Base-by-base conservation (phyloP, 2,329 filamentous ascomycete species). In the Colletotrichum kahawae region DNA sequence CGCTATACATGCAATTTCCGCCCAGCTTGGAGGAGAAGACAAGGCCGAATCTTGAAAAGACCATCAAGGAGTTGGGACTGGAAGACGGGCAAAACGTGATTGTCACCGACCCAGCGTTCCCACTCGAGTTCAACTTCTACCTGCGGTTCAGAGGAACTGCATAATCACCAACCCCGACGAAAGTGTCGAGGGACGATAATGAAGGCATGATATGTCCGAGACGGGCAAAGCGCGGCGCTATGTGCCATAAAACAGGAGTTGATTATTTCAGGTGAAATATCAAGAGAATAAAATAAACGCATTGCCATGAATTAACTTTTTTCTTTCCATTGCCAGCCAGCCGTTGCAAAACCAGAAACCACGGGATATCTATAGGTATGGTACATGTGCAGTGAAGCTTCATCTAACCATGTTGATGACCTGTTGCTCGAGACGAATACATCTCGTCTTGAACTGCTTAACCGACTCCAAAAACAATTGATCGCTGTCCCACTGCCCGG, bases 401-500 rank as follows among this genome's bases (percentile, higher is more conserved):
- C 83, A 90, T 82, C 87, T 86, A 78, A 88, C 88, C 90, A 93
- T 93, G 81, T 91, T 90, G 78, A 90, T 86, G 80, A 96, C 88
- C 81, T 94, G 93, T 81, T 92, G 88, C 88, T 94, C 93, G 77
- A 96, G 88, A 79, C 90, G 89, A 82, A 92, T 87, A 79, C 95
- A 97, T 88, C 98, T 98, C 80, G 91, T 88, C 88, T 96, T 98
- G 77, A 99, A 86, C 79, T 95, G 88, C 86, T 93, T 94, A 66
- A 99, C 90, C 33, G 95, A 93, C 86, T 98, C 95, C 71, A 99
- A 85, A 88, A 99, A 98, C 78, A 99, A 89, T 85, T 95, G 93
- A 80, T 98, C 96, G 82, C 95, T 98, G 74, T 97, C 93, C 88
- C 95, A 98, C 86, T 99, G 97, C 7, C 97, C 97, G 0, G 95